Conservation (phyloP, 495 filamentous ascomycete species). For the Podospora pseudocomata region DNA sequence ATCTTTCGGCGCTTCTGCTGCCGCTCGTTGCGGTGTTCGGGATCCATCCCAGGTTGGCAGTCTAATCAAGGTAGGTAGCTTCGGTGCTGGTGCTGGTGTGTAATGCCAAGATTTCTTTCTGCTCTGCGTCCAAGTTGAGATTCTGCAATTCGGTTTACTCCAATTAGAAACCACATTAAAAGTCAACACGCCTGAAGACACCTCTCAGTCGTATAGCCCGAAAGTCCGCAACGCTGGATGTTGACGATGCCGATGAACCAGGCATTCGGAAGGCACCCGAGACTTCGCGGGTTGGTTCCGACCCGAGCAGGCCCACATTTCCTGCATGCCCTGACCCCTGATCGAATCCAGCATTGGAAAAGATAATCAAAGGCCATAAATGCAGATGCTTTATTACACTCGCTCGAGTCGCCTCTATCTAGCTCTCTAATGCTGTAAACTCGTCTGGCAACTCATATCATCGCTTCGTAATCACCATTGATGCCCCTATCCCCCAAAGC, state of each 20-base stretch:
- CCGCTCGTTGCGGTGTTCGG: background rate
- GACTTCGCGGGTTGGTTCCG: background rate
- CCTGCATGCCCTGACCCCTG: background rate
- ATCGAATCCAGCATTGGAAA: background rate
- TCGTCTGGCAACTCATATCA: background rate
- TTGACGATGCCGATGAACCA: background rate
- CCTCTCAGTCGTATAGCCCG: too few species aligned
- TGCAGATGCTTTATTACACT: background rate
- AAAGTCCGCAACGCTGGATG: background rate
- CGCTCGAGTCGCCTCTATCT: background rate
- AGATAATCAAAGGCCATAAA: too few species aligned
- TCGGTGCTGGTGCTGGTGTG: background rate
- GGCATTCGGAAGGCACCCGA: background rate
- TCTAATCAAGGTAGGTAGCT: background rate
- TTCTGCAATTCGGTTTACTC: too few species aligned
- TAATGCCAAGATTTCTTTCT: background rate
- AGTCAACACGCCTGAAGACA: too few species aligned
- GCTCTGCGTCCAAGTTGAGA: too few species aligned
- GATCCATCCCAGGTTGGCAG: background rate
- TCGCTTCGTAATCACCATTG: background rate
- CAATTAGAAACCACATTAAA: too few species aligned
- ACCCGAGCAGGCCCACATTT: background rate
- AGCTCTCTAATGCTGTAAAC: background rate
- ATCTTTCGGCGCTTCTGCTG: constrained; percentile 19
- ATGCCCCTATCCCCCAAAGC: background rate